Evolutionary conservation across 192 early-diverging fungal genomes (phyloP).

Genomic region (Coemansia sp.): DNA sequence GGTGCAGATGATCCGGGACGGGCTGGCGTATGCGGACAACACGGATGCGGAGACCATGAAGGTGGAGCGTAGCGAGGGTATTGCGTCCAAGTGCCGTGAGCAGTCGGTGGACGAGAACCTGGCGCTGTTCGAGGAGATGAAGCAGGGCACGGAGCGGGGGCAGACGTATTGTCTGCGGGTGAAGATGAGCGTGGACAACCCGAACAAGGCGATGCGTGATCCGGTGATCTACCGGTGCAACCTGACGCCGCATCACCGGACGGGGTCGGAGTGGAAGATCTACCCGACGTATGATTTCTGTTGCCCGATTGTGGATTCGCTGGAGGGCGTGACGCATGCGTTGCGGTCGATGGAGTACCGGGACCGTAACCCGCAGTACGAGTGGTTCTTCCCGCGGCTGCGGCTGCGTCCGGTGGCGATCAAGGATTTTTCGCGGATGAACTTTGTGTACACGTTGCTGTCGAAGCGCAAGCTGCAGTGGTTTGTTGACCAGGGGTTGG

Average conservation of each 20-base stretch:
- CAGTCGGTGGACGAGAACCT: slow-evolving; percentile 87
- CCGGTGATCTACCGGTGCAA: slow-evolving; percentile 97
- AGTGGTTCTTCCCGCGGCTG: slow-evolving; percentile 89
- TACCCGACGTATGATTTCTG: slow-evolving; percentile 99
- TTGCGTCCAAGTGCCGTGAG: slow-evolving; percentile 79
- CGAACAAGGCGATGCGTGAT: slow-evolving; percentile 92
- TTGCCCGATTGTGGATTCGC: slow-evolving; percentile 91
- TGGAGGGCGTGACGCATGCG: slow-evolving; percentile 98
- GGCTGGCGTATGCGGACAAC: slow-evolving; percentile 91
- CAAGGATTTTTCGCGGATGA: slow-evolving; percentile 92
- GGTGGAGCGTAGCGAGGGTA: slow-evolving; percentile 72
- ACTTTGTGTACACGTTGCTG: slow-evolving; percentile 96
- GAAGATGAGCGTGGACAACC: slow-evolving; percentile 85
- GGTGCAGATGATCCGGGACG: slow-evolving; percentile 74
- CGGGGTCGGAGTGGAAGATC: slow-evolving; percentile 90
- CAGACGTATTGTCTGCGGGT: slow-evolving; percentile 83
- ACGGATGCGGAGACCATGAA: slow-evolving; percentile 86
- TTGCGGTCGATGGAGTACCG: slow-evolving; percentile 97
- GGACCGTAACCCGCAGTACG: slow-evolving; percentile 93
- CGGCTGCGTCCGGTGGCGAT: slow-evolving; percentile 84
- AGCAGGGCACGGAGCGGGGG: slow-evolving; percentile 73
- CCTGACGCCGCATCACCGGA: slow-evolving; percentile 77
- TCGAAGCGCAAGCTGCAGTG: slow-evolving; percentile 97
- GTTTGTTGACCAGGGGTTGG: slow-evolving; percentile 85
- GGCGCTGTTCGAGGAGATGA: slow-evolving; percentile 88